Evolutionary conservation across 345 rosid species (phyloP).

Genomic region (Hevea brasiliensis): DNA sequence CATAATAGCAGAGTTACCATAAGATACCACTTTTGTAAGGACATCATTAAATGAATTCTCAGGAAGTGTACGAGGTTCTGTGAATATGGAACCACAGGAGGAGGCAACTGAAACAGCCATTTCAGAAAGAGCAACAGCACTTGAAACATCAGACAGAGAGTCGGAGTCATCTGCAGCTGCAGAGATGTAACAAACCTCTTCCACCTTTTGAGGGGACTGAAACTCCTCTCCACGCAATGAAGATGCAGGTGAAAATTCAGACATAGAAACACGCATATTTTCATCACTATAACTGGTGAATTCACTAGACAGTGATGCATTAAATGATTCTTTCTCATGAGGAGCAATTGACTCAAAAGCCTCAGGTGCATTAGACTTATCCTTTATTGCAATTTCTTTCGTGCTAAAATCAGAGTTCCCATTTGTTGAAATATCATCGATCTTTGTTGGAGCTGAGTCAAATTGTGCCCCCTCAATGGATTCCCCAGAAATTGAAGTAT

Average conservation of each 20-base stretch:
- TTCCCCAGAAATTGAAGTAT: slow-evolving; percentile 10
- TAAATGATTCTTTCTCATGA: slow-evolving; percentile 20
- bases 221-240: slow-evolving; percentile 16
- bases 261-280: slow-evolving; percentile 6
- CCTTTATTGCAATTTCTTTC: slow-evolving; percentile 32
- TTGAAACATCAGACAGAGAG: slow-evolving; percentile 18
- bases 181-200: background rate
- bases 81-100: slow-evolving; percentile 16
- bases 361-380: slow-evolving; percentile 21
- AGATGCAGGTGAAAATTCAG: slow-evolving; percentile 24
- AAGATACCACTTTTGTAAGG: slow-evolving; percentile 9
- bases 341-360: slow-evolving; percentile 17
- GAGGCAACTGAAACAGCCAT: slow-evolving; percentile 18
- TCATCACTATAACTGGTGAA: slow-evolving; percentile 21
- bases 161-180: slow-evolving; percentile 10
- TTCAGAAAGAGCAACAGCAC: slow-evolving; percentile 18
- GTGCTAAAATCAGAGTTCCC: slow-evolving; percentile 10
- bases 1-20: slow-evolving; percentile 5
- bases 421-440: slow-evolving; percentile 11
- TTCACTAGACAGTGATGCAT: slow-evolving; percentile 18
- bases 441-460: slow-evolving; percentile 16
- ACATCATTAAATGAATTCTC: slow-evolving; percentile 23
- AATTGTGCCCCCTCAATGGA: slow-evolving; percentile 20
- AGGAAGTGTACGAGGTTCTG: slow-evolving; percentile 11
- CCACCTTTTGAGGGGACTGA: slow-evolving; percentile 10